Percentiles rank a stretch among this genome's conserved stretches.
Evolutionary conservation across 805 yeast species (phyloP).

Genomic region (Saccharomycopsis fermentans): DNA sequence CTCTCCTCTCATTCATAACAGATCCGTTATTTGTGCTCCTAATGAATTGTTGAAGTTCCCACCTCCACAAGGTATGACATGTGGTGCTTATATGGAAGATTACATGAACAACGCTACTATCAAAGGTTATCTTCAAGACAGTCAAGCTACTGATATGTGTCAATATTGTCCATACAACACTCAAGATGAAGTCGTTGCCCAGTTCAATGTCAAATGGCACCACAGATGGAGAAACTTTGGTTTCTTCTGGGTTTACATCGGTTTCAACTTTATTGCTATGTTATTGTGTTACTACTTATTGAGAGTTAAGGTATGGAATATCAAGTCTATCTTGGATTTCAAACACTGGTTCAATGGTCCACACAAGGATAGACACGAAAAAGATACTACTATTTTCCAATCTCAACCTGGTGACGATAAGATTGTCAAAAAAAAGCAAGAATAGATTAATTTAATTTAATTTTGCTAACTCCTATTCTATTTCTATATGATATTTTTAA

Average conservation of each 20-base stretch:
- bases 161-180: slow-evolving; percentile 30
- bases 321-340: slow-evolving; percentile 26
- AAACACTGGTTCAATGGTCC: slow-evolving; percentile 34
- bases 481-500: neutral
- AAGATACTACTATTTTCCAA: slow-evolving; percentile 34
- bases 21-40: slow-evolving; percentile 28
- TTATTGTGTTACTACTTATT: slow-evolving; percentile 26
- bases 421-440: slow-evolving; percentile 20
- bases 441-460: neutral
- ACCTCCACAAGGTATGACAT: slow-evolving; percentile 40
- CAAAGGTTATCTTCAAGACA: slow-evolving; percentile 37
- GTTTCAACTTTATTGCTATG: slow-evolving; percentile 34
- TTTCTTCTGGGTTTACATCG: slow-evolving; percentile 36
- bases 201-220: slow-evolving; percentile 29
- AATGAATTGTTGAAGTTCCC: slow-evolving; percentile 30
- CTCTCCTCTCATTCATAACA: slow-evolving; percentile 30
- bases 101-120: slow-evolving; percentile 27
- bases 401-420: slow-evolving; percentile 32
- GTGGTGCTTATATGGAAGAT: slow-evolving; percentile 33
- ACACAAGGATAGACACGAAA: slow-evolving; percentile 38
- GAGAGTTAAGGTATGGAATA: slow-evolving; percentile 31
- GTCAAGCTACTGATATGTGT: slow-evolving; percentile 31
- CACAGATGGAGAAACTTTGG: slow-evolving; percentile 63
- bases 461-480: neutral
- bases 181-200: slow-evolving; percentile 26